phyloP scores from a whole-genome alignment of 352 stramenopile genomes.

The Phytopythium helicoides region DNA sequence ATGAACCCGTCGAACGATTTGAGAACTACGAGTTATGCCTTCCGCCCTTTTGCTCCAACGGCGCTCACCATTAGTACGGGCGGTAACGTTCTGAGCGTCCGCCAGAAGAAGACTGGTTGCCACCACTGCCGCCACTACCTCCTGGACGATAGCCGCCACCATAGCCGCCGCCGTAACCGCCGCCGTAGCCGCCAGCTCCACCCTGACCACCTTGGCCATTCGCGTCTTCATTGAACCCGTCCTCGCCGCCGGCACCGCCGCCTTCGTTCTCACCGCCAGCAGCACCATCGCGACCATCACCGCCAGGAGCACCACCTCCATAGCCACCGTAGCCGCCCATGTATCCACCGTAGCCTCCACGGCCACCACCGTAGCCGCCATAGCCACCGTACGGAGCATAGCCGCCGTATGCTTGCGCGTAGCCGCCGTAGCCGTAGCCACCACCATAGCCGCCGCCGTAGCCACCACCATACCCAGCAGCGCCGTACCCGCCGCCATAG shows the following conservation, averaged over 20 bases:
- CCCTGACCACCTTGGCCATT: slow-evolving; percentile 9
- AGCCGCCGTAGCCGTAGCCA: slow-evolving; percentile 22
- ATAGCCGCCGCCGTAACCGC: slow-evolving; percentile 26
- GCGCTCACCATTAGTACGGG: slow-evolving; percentile 74
- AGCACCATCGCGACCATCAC: slow-evolving; percentile 32
- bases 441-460: slow-evolving; percentile 30
- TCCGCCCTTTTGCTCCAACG: too few species aligned
- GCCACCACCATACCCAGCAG: slow-evolving; percentile 27
- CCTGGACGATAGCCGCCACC: slow-evolving; percentile 55
- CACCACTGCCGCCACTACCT: slow-evolving; percentile 20
- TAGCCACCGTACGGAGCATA: slow-evolving; percentile 31
- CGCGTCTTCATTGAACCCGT: slow-evolving; percentile 27
- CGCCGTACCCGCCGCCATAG: slow-evolving; percentile 30
- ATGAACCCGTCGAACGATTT: too few species aligned
- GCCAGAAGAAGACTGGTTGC: slow-evolving; percentile 49
- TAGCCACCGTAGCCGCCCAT: slow-evolving; percentile 29
- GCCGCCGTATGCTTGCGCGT: slow-evolving; percentile 28
- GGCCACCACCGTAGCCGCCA: slow-evolving; percentile 41
- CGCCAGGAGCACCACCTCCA: slow-evolving; percentile 21
- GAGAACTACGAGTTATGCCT: too few species aligned
- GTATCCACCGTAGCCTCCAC: slow-evolving; percentile 24
- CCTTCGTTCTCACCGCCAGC: slow-evolving; percentile 26
- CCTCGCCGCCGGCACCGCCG: slow-evolving; percentile 27
- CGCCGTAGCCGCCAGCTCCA: slow-evolving; percentile 5
- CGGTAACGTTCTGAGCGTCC: slow-evolving; percentile 81